Evolutionary conservation across 371 early-diverging fungal genomes (phyloP), one percentile per base, ranked within the genome.

Genomic region (Actinomucor elegans): DNA sequence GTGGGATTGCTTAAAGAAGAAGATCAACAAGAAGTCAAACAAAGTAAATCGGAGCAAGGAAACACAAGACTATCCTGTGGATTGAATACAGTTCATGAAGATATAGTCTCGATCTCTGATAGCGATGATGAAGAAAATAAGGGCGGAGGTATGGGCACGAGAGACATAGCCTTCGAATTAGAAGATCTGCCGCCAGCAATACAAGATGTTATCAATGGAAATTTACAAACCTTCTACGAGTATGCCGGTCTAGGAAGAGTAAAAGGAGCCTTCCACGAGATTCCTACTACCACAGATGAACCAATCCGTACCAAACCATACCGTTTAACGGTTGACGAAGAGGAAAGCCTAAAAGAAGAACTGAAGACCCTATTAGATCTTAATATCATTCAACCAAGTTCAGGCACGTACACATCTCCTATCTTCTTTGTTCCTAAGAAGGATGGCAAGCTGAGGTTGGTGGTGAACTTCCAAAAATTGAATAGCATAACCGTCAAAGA

Each of bases 391-490:
- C 17, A 29, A 1, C 57, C 61, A 1, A 34, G 40, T 5, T 40
- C 48, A 6, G 60, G 57, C 14, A 48, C 31, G 17, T 61, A 42
- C 33, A 46, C 63, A 5, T 38, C 62, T 1, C 82, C 79, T 3
- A 50, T 75, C 1, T 56, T 79, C 27, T 78, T 80, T 52, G 75
- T 71, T 0, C 57, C 51, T 17, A 80, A 85, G 60, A 70, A 69
- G 32, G 67, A 72, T 35, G 75, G 74, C 0, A 26, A 32, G 5
- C 34, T 71, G 1, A 43, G 80, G 2, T 33, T 81, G 3, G 73
- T 68, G 11, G 57, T 78, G 0, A 43, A 58, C 24, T 66, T 40
- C 26, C 5, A 59, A 17, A 43, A 57, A 21, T 52, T 84, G 38
- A 84, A 81, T 48, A 38, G 51, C 0, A 56, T 63, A 0, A 80